Percentiles rank a stretch among this genome's conserved stretches.
Evolutionary conservation across 2,329 filamentous ascomycete species (phyloP).

Genomic region (Pseudopyricularia cyperi): DNA sequence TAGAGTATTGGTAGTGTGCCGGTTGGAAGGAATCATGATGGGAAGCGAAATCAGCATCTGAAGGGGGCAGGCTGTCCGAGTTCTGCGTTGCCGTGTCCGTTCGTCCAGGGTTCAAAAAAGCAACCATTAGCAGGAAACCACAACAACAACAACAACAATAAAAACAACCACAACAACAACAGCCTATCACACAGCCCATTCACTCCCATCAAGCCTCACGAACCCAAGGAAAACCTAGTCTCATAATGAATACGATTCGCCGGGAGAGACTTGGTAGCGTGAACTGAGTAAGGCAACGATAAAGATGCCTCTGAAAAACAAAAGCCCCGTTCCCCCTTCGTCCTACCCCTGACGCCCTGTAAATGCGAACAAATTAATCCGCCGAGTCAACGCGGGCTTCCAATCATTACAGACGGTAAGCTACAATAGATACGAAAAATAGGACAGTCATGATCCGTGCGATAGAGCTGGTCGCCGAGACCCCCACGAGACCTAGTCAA

Average conservation of each 20-base stretch:
- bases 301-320: background rate
- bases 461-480: background rate
- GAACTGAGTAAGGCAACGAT: background rate
- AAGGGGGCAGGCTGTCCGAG: no score
- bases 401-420: background rate
- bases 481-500: background rate
- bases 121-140: no score
- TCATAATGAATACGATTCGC: no score
- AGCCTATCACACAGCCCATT: background rate
- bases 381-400: background rate
- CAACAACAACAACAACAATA: no score
- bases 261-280: no score
- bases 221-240: no score
- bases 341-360: conserved; percentile 2
- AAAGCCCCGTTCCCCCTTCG: background rate
- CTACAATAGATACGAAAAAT: background rate
- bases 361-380: conserved; percentile 3
- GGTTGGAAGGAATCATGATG: no score
- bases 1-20: no score
- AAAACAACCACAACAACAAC: no score
- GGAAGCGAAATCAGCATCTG: no score
- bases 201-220: background rate
- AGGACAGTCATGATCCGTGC: background rate
- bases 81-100: no score
- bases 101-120: no score